phyloP scores from a whole-genome alignment of 2,329 filamentous ascomycete genomes.

The Cercospora zeae-maydis region DNA sequence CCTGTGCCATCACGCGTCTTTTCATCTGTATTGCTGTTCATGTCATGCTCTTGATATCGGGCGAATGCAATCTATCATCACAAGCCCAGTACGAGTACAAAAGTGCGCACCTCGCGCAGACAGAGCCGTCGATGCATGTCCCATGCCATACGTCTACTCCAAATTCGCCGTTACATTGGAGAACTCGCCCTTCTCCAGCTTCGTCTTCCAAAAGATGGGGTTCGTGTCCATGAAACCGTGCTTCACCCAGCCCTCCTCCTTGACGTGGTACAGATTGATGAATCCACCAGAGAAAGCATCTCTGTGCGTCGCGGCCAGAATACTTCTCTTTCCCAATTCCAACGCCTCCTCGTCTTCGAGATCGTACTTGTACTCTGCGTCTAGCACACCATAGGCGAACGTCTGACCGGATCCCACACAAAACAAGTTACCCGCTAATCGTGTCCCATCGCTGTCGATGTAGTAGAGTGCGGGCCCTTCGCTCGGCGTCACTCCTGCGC shows the following conservation, averaged over 20 bases:
- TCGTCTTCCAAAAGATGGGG: constrained; percentile 99
- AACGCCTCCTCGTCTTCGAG: constrained; percentile 82
- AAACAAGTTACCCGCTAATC: constrained; percentile 90
- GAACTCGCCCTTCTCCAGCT: constrained; percentile 97
- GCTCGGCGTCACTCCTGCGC: constrained; percentile 89
- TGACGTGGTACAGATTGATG: constrained; percentile 98
- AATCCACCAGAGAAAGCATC: constrained; percentile 98
- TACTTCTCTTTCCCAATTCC: constrained; percentile 85
- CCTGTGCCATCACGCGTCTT: neutral
- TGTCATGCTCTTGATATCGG: constrained; percentile 12
- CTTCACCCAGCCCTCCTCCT: constrained; percentile 98
- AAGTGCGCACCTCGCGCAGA: neutral
- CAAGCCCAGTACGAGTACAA: constrained; percentile 23
- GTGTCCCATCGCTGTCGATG: constrained; percentile 94
- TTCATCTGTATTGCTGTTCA: constrained; percentile 1
- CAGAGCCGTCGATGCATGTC: constrained; percentile 2
- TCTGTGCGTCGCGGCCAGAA: constrained; percentile 91
- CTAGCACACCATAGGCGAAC: constrained; percentile 96
- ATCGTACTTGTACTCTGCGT: constrained; percentile 92
- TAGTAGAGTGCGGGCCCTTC: constrained; percentile 98
- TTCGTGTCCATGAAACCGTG: constrained; percentile 98
- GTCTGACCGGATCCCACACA: constrained; percentile 98
- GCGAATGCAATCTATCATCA: constrained; percentile 16
- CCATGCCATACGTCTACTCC: constrained; percentile 23
- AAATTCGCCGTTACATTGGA: constrained; percentile 84